Evolutionary conservation across 1,139 yeast species (phyloP).

Genomic region (Hanseniaspora uvarum): DNA sequence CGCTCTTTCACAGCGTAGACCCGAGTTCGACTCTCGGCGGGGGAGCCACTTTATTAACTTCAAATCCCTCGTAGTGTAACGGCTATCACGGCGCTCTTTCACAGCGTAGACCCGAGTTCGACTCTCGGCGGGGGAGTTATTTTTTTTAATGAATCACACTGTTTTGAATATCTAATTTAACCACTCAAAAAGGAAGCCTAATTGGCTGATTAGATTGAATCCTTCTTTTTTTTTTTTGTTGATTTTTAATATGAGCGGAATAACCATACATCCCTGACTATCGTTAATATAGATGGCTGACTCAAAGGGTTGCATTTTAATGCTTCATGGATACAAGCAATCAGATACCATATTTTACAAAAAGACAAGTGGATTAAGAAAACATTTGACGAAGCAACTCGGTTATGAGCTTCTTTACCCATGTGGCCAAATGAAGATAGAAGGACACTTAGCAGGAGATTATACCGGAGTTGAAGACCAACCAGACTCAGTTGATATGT

Average conservation of each 20-base stretch:
- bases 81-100: conserved; percentile 8
- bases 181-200: too few relatives aligned
- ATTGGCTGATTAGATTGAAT: not conserved
- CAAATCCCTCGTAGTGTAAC: conserved; percentile 1
- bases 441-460: conserved; percentile 12
- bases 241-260: not conserved
- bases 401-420: conserved; percentile 64
- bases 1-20: conserved; percentile 18
- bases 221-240: not conserved
- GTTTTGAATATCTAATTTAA: not conserved
- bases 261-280: not conserved
- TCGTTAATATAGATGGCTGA: conserved; percentile 19
- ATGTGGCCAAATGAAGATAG: conserved; percentile 47
- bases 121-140: conserved; percentile 6
- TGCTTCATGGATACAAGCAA: conserved; percentile 56
- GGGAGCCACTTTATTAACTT: conserved; percentile 2
- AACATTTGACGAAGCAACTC: conserved; percentile 45
- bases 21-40: conserved; percentile 18
- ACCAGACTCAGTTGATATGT: conserved; percentile 21
- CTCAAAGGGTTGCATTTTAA: conserved; percentile 31
- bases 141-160: not conserved
- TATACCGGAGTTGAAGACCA: conserved; percentile 16
- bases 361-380: conserved; percentile 69
- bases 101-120: conserved; percentile 8
- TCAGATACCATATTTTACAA: conserved; percentile 61